A percentile compares a stretch with the other conserved stretches of the same genome.
Evolutionary conservation across 2,329 filamentous ascomycete species (phyloP).

Genomic region (Hawksworthiomyces lignivorus): DNA sequence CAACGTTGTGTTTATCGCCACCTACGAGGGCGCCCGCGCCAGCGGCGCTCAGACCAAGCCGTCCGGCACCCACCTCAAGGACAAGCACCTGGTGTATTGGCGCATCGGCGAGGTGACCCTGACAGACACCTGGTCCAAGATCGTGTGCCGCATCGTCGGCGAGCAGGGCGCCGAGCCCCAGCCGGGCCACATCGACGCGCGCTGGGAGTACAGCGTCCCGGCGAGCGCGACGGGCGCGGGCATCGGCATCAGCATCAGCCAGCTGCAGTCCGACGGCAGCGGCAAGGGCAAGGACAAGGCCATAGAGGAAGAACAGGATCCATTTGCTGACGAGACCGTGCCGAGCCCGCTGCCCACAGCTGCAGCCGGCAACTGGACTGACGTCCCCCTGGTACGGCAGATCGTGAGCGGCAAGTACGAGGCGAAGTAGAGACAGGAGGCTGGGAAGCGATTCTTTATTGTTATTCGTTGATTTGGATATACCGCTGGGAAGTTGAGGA

Average conservation of each 20-base stretch:
- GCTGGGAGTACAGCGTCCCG: conserved; percentile 35
- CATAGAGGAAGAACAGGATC: conserved; percentile 50
- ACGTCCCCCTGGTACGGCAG: conserved; percentile 58
- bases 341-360: conserved; percentile 19
- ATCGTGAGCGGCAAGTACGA: conserved; percentile 72
- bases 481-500: no score
- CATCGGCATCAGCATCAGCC: conserved; percentile 60
- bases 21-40: conserved; percentile 60
- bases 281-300: conserved; percentile 41
- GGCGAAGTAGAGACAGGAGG: conserved; percentile 39
- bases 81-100: conserved; percentile 74
- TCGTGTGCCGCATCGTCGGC: conserved; percentile 68
- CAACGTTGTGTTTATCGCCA: conserved; percentile 68
- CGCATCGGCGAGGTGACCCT: conserved; percentile 59
- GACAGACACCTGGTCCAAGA: conserved; percentile 55
- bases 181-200: conserved; percentile 71
- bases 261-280: conserved; percentile 36
- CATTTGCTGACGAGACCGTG: conserved; percentile 57
- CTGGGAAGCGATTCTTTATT: no score
- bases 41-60: conserved; percentile 69
- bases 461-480: no score
- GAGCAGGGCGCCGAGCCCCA: conserved; percentile 21
- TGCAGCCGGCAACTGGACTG: conserved; percentile 47
- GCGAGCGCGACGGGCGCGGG: conserved; percentile 71
- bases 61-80: conserved; percentile 68